Evolutionary conservation across 768 basidiomycete species (phyloP), one percentile per base, ranked within the genome.

Genomic region (Suillus discolor): DNA sequence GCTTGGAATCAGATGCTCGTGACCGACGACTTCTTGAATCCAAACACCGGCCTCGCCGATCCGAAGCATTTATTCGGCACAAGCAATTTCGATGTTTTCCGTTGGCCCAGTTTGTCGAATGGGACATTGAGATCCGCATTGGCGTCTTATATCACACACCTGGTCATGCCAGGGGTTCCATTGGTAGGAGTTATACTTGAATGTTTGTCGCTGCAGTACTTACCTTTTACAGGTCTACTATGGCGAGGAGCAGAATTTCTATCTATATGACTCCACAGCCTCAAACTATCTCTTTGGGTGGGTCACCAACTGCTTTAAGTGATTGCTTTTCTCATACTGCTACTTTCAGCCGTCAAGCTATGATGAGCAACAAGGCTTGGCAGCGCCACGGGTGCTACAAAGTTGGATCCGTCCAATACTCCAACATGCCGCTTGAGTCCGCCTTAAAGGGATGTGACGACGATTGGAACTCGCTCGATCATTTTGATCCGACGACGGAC

Each of bases 41-140:
- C 90, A 3, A 75, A 80, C 54, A 88, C 82, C 0, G 88, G 87
- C 64, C 4, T 16, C 15, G 6, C 70, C 9, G 95, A 97, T 73
- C 95, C 95, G 3, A 82, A 84, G 67, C 96, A 97, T 78, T 88
- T 96, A 91, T 95, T 84, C 73, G 96, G 96, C 45, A 89, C 89
- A n/a, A 92, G 91, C 73, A 96, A 97, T 74, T 96, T 96, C 79
- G 96, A 97, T 82, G 86, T 97, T 12, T 97, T 91, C 83, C 85
- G 96, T 64, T 97, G 95, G 96, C 94, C 93, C 4, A 89, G 91
- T 78, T 75, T 97, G 71, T 86, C 90, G 71, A 92, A 94, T 71
- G 96, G 96, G 23, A 90, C 89, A 1, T 86, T 92, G 71, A 85
- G 84, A 70, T 89, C 90, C 65, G 89, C 84, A 16, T 75, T 96